Percentiles rank a stretch among this genome's conserved stretches.
phyloP scores from a whole-genome alignment of 768 basidiomycete genomes.

The Symmetrospora coprosmae region DNA sequence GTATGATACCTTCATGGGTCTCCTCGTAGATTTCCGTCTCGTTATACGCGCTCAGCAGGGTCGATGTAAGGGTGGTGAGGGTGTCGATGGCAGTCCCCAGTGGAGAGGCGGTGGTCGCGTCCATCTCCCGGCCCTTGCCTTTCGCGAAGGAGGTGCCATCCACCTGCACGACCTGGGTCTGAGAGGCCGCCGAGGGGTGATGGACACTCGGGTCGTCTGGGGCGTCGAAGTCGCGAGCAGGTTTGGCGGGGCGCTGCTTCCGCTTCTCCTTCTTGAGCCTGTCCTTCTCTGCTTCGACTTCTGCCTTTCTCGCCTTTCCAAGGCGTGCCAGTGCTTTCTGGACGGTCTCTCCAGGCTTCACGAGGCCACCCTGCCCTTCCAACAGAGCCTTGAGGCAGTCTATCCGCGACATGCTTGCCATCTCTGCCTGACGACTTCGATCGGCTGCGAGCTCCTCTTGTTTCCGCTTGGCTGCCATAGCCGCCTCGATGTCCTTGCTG shows the following conservation, averaged over 20 bases:
- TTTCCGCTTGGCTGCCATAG: conserved; percentile 57
- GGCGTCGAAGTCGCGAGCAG: conserved; percentile 19
- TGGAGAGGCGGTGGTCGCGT: neutral
- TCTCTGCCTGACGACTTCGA: conserved; percentile 43
- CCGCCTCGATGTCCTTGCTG: conserved; percentile 69
- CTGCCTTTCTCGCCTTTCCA: conserved; percentile 41
- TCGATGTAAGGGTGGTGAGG: conserved; percentile 75
- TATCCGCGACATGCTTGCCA: conserved; percentile 48
- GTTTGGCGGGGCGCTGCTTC: conserved; percentile 39
- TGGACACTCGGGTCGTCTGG: conserved; percentile 11
- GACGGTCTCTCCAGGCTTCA: conserved; percentile 82
- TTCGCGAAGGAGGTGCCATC: conserved; percentile 18
- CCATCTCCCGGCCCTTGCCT: conserved; percentile 34
- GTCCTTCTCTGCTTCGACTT: conserved; percentile 28
- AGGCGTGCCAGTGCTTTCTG: conserved; percentile 76
- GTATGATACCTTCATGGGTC: conserved; percentile 71
- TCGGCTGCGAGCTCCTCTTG: conserved; percentile 44
- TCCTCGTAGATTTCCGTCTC: conserved; percentile 74
- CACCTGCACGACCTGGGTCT: conserved; percentile 18
- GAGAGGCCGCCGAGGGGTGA: conserved; percentile 8
- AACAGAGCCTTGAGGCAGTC: conserved; percentile 44
- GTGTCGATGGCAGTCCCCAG: conserved; percentile 44
- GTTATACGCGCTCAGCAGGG: conserved; percentile 60
- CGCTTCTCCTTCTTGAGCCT: conserved; percentile 44
- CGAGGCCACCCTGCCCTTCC: conserved; percentile 38